phyloP scores from a whole-genome alignment of 2,329 filamentous ascomycete species.

The Botrytis medusae region DNA sequence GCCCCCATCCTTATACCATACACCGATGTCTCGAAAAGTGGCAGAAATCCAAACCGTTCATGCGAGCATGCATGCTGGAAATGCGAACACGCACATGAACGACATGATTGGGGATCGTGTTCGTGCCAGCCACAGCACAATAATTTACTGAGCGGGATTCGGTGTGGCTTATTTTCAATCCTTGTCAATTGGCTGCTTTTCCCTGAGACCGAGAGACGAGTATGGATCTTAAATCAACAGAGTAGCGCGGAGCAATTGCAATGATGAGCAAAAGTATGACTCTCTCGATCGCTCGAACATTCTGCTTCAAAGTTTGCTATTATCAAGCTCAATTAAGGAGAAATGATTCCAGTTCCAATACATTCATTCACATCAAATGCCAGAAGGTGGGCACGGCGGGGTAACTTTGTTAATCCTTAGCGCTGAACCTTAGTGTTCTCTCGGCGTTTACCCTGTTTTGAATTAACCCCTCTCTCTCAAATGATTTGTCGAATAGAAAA shows the following conservation, averaged over 20 bases:
- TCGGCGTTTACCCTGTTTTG: not conserved
- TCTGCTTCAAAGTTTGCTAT: not conserved
- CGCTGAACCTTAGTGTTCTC: not conserved
- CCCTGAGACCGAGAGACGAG: too few species aligned
- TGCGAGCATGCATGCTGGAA: not conserved
- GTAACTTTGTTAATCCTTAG: slow-evolving; percentile 13
- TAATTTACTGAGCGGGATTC: not conserved
- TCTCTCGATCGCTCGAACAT: not conserved
- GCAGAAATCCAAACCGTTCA: not conserved
- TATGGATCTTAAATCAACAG: not conserved
- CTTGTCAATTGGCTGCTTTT: not conserved
- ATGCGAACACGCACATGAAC: not conserved
- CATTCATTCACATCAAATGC: not conserved
- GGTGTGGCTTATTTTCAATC: not conserved
- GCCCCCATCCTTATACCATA: not conserved
- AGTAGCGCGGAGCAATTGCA: not conserved
- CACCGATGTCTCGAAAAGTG: not conserved
- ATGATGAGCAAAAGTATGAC: too few species aligned
- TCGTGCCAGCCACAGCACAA: not conserved
- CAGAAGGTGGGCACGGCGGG: not conserved
- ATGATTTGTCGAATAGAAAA: slow-evolving; percentile 13
- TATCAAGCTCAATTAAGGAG: not conserved
- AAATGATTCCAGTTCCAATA: not conserved
- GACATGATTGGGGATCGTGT: not conserved
- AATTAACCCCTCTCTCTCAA: not conserved